Evolutionary conservation across 1,284 basidiomycete species (phyloP).

Genomic region (Tilletia walkeri): DNA sequence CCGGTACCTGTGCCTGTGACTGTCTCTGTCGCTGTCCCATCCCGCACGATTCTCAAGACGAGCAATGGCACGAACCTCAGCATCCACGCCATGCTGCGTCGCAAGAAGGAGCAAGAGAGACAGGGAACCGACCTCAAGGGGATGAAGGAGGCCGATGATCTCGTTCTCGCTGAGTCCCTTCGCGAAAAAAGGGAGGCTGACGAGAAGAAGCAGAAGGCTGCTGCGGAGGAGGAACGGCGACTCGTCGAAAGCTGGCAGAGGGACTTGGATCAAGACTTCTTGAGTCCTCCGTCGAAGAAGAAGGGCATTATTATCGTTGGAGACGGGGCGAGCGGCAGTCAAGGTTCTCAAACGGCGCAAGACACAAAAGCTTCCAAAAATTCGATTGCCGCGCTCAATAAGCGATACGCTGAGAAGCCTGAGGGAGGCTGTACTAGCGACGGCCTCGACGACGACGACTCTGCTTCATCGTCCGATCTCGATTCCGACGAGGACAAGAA

Average conservation of each 20-base stretch:
- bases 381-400: not conserved
- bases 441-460: slow-evolving; percentile 4
- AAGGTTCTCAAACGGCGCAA: not conserved
- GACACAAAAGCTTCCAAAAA: not conserved
- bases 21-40: not conserved
- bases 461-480: not conserved
- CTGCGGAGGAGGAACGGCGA: not conserved
- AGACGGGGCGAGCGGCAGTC: not conserved
- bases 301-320: not conserved
- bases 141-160: slow-evolving; percentile 1
- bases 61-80: not conserved
- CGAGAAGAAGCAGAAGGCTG: not conserved
- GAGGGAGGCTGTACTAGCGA: slow-evolving; percentile 5
- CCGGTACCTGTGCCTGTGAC: not conserved
- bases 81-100: slow-evolving; percentile 8
- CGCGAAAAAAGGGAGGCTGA: not conserved
- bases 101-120: slow-evolving; percentile 9
- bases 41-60: not conserved
- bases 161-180: not conserved
- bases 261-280: slow-evolving; percentile 1
- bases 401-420: not conserved
- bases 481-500: not conserved
- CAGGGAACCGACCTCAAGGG: slow-evolving; percentile 2
- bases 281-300: slow-evolving; percentile 3
- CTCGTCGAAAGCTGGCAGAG: not conserved